Evolutionary conservation across 306 rosid species (phyloP).

Genomic region (Lupinus albus): DNA sequence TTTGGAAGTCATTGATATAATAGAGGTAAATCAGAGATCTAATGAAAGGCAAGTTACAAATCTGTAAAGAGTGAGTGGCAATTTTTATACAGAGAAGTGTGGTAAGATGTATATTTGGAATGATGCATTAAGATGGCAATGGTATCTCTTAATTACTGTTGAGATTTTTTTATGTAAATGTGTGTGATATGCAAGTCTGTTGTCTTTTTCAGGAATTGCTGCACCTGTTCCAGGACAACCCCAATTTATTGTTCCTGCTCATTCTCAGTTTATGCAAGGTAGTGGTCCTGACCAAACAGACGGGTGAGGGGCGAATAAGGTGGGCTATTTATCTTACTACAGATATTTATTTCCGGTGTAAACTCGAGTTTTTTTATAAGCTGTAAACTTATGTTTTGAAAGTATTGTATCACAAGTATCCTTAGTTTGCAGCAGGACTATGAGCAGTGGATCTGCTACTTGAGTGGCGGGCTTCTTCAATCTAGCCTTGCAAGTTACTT

Average conservation of each 20-base stretch:
- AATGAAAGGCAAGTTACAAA: constrained; percentile 9
- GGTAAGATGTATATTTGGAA: constrained; percentile 5
- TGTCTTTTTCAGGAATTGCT: constrained; percentile 63
- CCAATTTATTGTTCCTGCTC: constrained; percentile 77
- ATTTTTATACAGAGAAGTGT: constrained; percentile 10
- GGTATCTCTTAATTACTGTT: constrained; percentile 6
- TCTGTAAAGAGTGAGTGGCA: constrained; percentile 26
- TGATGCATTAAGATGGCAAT: constrained; percentile 16
- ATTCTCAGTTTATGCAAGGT: constrained; percentile 74
- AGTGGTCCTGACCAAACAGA: constrained; percentile 82
- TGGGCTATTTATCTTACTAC: constrained; percentile 43
- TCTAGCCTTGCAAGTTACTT: constrained; percentile 94
- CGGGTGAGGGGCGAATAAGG: constrained; percentile 82
- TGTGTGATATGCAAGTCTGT: constrained; percentile 24
- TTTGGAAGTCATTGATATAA: constrained; percentile 3
- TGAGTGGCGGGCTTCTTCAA: constrained; percentile 94
- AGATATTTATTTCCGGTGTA: constrained; percentile 30
- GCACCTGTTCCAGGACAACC: constrained; percentile 81
- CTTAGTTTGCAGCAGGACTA: constrained; percentile 98
- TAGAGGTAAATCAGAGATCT: constrained; percentile 21
- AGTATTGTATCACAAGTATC: constrained; percentile 55
- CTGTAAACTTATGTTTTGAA: constrained; percentile 30
- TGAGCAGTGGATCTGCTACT: constrained; percentile 97
- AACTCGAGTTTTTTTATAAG: constrained; percentile 15
- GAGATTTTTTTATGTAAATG: constrained; percentile 8